Evolutionary conservation across 345 rosid species (phyloP), one percentile per base, ranked within the genome.

Genomic region (Clarkia xantiana): DNA sequence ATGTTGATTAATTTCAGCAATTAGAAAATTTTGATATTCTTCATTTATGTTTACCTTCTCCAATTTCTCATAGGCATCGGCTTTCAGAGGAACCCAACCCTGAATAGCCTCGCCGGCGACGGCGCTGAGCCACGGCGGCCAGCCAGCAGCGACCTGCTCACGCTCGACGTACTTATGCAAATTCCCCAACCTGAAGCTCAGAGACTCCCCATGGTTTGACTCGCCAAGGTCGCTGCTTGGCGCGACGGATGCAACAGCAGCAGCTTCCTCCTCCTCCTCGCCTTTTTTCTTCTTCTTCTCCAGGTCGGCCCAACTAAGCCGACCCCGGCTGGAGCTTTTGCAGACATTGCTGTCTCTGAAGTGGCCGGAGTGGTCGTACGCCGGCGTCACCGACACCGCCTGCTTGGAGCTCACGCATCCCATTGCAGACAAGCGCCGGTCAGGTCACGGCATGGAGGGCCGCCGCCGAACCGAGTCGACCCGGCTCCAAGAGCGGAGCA

Each of bases 351-450:
- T 10, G 36, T 29, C 81, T 14, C 56, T 63, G 40, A 79, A 60
- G 4, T 51, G 59, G 17, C 81, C 87, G 0, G 95, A 83, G 63
- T 81, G 65, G 58, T 90, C 98, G 14, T 76, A 42, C 40, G 89
- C 93, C 42, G 98, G 96, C 50, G 96, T 91, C 54, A 91, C 86
- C 6, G 86, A 67, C 19, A 86, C 94, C 46, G 84, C 65, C 76
- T 91, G 98, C 82, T 91, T 91, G 58, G 98, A 78, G 76, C 69
- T 91, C 51, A 83, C 98, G 65, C 98, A 91, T 36, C 98, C 98
- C 98, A 91, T 90, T 14, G 22, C 9, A 2, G 36, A 29, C 36
- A 29, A 29, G 7, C 8, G 36, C 36, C 7, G 7, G 36, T 29
- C 36, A 29, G 36, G 36, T 29, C 36, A 29, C 36, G 8, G 6